These are phyloP conservation scores for Azolla pinnata DNA, from an alignment of 75 land plant genomes.

Conservation along the genomic window DNA sequence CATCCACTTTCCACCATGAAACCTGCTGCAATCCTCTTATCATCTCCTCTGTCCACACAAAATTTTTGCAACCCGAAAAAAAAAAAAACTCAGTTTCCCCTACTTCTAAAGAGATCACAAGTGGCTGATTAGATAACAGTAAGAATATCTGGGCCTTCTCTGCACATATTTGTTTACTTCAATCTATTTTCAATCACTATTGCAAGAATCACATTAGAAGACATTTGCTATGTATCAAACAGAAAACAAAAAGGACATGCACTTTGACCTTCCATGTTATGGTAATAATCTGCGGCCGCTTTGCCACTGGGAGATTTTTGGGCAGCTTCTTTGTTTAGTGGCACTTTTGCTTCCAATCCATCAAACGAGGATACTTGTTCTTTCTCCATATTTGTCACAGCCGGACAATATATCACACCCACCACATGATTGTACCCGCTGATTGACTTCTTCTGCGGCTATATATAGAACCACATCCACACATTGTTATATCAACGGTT, in stretches of 20 bases:
- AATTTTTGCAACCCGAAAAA: no score
- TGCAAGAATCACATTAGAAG: no score
- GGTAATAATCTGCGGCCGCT: constrained; percentile 73
- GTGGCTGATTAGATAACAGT: no score
- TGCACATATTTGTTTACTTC: no score
- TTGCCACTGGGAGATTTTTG: constrained; percentile 44
- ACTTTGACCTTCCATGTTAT: constrained; percentile 65
- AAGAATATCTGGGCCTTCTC: no score
- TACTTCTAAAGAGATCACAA: no score
- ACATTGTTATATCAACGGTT: no score
- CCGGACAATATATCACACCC: constrained; percentile 63
- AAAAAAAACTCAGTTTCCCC: no score
- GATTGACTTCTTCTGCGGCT: constrained; percentile 71
- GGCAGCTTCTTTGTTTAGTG: constrained; percentile 82
- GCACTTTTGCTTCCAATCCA: no score
- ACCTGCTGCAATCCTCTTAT: constrained; percentile 76
- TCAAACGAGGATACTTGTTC: no score
- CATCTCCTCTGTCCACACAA: constrained; percentile 99
- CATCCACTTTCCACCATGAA: constrained; percentile 91
- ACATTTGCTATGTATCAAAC: no score
- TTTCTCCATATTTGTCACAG: constrained; percentile 55
- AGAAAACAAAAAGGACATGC: neutral
- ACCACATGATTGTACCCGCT: constrained; percentile 91
- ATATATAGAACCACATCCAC: constrained; percentile 4
- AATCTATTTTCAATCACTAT: no score